Conservation (phyloP, 2,329 filamentous ascomycete species). For the Orbilia oligospora region DNA sequence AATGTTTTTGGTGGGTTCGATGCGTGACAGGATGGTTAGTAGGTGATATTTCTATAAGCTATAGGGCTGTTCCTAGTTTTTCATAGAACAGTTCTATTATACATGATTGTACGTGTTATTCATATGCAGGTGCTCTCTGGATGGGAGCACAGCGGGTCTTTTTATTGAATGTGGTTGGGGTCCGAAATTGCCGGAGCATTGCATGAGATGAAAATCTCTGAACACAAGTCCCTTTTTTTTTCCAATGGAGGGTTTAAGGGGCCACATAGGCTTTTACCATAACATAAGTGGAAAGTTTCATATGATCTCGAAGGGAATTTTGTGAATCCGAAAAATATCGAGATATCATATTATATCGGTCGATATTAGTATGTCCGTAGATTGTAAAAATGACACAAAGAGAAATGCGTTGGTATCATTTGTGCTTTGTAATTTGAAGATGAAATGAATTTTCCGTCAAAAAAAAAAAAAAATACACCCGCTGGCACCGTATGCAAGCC, state of each 20-base stretch:
- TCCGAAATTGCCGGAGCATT: slow-evolving; percentile 30
- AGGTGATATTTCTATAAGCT: background rate
- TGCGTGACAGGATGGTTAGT: slow-evolving; percentile 1
- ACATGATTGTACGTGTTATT: background rate
- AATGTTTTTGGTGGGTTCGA: slow-evolving; percentile 32
- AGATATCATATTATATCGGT: background rate
- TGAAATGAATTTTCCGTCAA: slow-evolving; percentile 4
- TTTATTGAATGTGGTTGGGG: slow-evolving; percentile 19
- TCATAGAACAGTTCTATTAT: slow-evolving; percentile 1
- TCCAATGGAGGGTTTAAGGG: background rate
- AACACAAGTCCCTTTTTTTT: background rate
- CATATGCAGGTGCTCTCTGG: slow-evolving; percentile 1
- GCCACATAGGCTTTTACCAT: background rate
- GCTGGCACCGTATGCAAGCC: slow-evolving; percentile 10
- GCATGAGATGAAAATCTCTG: slow-evolving; percentile 1
- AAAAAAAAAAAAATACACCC: slow-evolving; percentile 22
- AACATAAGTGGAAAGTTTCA: background rate
- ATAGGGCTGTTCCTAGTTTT: slow-evolving; percentile 3
- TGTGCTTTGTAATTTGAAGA: background rate
- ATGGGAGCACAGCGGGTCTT: background rate
- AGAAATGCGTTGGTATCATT: slow-evolving; percentile 27
- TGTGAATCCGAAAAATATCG: background rate
- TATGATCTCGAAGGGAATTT: background rate
- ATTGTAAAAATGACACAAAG: slow-evolving; percentile 19
- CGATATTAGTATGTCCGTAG: no score